Evolutionary conservation across 2,329 filamentous ascomycete genomes (phyloP).

Genomic region (Blumeriella jaapii): DNA sequence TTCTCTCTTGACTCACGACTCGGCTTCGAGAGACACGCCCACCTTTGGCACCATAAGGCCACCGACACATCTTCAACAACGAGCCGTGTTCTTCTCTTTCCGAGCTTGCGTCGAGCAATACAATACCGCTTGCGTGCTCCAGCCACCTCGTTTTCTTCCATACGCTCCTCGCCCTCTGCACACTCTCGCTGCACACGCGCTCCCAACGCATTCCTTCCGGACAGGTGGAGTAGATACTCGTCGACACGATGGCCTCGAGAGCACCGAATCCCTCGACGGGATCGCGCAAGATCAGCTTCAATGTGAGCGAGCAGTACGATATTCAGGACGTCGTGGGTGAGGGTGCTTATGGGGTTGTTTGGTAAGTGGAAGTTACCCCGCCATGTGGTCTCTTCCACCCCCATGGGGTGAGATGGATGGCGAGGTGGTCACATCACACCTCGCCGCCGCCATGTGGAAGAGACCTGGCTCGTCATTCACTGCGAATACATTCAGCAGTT

Average conservation of each 20-base stretch:
- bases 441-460: too few species aligned
- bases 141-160: too few species aligned
- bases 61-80: too few species aligned
- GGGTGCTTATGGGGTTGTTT: conserved; percentile 96
- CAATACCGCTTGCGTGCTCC: too few species aligned
- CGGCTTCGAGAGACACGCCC: too few species aligned
- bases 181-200: background rate
- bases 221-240: background rate
- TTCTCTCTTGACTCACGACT: too few species aligned
- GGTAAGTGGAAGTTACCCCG: conserved; percentile 45
- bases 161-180: background rate
- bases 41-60: too few species aligned
- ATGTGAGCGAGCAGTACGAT: conserved; percentile 98
- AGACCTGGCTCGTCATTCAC: too few species aligned
- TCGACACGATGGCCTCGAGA: conserved; percentile 30
- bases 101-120: too few species aligned
- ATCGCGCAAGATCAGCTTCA: conserved; percentile 96
- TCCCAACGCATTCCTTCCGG: too few species aligned
- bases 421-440: background rate
- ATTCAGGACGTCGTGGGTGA: conserved; percentile 99
- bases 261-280: conserved; percentile 39
- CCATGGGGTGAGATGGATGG: too few species aligned
- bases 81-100: too few species aligned
- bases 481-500: background rate
- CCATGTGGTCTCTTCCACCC: background rate